These are phyloP conservation scores for Cyclotella kingstonii DNA, from an alignment of 108 stramenopile genomes.

Conservation along the genomic window DNA sequence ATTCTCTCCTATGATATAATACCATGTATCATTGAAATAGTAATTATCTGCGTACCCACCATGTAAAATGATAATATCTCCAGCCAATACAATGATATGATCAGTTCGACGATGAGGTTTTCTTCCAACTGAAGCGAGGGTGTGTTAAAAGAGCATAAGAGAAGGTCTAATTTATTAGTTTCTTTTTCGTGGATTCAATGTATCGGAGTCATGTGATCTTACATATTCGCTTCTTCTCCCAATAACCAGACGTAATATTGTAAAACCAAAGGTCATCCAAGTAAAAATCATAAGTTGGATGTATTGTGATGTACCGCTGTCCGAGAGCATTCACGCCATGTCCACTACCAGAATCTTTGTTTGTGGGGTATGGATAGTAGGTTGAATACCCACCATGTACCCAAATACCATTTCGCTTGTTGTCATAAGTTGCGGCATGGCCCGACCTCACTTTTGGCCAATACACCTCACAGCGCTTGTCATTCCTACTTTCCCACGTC, in stretches of 20 bases:
- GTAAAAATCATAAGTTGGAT: slow-evolving; percentile 65
- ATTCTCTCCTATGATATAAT: slow-evolving; percentile 63
- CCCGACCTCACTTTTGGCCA: slow-evolving; percentile 74
- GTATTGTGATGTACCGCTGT: slow-evolving; percentile 40
- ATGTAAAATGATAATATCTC: slow-evolving; percentile 56
- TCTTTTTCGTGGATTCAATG: too few species aligned
- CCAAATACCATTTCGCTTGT: slow-evolving; percentile 56
- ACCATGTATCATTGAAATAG: slow-evolving; percentile 82
- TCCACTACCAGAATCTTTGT: slow-evolving; percentile 53
- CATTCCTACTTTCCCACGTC: slow-evolving; percentile 62
- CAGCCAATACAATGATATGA: slow-evolving; percentile 29
- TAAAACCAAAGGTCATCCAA: slow-evolving; percentile 81
- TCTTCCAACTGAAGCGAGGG: slow-evolving; percentile 4
- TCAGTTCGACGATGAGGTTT: slow-evolving; percentile 33
- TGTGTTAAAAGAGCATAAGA: not conserved
- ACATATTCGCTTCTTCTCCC: slow-evolving; percentile 53
- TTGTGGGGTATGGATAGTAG: slow-evolving; percentile 75
- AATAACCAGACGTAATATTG: slow-evolving; percentile 48
- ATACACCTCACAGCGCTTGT: slow-evolving; percentile 49
- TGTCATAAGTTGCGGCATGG: slow-evolving; percentile 62
- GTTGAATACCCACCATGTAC: slow-evolving; percentile 80
- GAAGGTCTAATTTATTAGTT: not conserved
- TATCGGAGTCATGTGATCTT: slow-evolving; percentile 3
- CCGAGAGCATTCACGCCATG: slow-evolving; percentile 27
- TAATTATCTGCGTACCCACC: slow-evolving; percentile 74